These are phyloP conservation scores for Penicillium fimorum DNA, from an alignment of 495 filamentous ascomycete species.

Conservation along the genomic window DNA sequence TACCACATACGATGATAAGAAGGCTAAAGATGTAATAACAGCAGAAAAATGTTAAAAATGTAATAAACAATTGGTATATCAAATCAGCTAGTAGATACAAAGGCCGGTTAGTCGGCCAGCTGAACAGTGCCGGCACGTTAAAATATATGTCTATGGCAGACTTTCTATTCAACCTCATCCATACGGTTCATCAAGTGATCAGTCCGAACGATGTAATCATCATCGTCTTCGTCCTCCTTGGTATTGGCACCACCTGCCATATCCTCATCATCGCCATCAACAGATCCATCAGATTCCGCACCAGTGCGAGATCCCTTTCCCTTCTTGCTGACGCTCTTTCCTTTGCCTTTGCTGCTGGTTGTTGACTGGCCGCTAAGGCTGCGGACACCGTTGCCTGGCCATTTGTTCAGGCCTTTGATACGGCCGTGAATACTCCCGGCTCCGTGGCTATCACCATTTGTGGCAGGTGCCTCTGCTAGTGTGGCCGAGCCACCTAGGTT, in stretches of 20 bases:
- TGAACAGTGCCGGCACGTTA: neutral
- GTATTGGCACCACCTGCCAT: constrained; percentile 26
- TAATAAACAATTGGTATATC: constrained; percentile 4
- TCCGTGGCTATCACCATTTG: constrained; percentile 32
- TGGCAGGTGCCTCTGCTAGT: constrained; percentile 23
- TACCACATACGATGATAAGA: neutral
- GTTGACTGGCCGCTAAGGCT: constrained; percentile 31
- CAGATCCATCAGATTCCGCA: constrained; percentile 40
- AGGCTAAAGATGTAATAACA: neutral
- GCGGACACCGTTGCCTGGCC: constrained; percentile 26
- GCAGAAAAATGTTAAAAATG: neutral
- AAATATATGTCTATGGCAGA: neutral
- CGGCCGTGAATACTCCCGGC: constrained; percentile 23
- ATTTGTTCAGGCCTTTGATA: constrained; percentile 35
- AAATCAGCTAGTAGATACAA: constrained; percentile 11
- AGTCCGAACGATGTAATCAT: constrained; percentile 49
- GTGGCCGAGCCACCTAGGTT: constrained; percentile 21
- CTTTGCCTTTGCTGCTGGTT: constrained; percentile 39
- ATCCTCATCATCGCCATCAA: constrained; percentile 46
- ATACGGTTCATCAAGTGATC: constrained; percentile 36
- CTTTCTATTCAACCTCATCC: constrained; percentile 29
- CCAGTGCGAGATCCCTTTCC: constrained; percentile 23
- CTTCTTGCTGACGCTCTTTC: constrained; percentile 45
- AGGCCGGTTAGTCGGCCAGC: neutral
- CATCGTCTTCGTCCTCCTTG: constrained; percentile 44